phyloP scores from a whole-genome alignment of 768 basidiomycete genomes.

The Trametes gibbosa region DNA sequence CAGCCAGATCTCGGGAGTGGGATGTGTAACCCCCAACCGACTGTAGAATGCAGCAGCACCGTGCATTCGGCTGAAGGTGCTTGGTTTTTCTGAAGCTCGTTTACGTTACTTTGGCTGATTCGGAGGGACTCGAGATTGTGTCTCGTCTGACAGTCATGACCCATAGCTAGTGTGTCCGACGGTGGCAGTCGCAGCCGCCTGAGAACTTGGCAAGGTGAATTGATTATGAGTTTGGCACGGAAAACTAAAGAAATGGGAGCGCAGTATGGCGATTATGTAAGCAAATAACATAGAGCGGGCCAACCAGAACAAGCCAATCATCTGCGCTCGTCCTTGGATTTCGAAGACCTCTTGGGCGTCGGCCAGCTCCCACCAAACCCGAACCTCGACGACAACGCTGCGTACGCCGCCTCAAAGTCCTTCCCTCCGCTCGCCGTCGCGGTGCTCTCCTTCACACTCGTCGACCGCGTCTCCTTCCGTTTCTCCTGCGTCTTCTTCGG shows the following conservation, averaged over 20 bases:
- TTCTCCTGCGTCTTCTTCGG: constrained; percentile 6
- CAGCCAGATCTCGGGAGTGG: too few species aligned
- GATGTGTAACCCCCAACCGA: too few species aligned
- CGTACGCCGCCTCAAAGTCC: constrained; percentile 6
- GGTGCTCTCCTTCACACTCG: neutral
- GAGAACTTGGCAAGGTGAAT: too few species aligned
- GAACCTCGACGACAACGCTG: constrained; percentile 1
- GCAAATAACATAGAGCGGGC: neutral
- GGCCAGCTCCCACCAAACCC: constrained; percentile 9
- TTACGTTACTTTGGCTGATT: too few species aligned
- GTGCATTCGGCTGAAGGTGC: too few species aligned
- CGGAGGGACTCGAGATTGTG: too few species aligned
- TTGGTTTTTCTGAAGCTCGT: too few species aligned
- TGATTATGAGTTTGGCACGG: too few species aligned
- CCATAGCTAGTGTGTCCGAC: too few species aligned
- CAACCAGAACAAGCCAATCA: neutral
- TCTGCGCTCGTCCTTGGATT: neutral
- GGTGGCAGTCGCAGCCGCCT: too few species aligned
- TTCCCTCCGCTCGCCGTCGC: neutral
- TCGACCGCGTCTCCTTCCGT: neutral
- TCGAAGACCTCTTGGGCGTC: neutral
- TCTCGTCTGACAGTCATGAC: too few species aligned
- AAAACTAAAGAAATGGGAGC: neutral
- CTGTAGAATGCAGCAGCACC: too few species aligned
- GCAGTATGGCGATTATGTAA: neutral